Base-by-base conservation (phyloP, 805 yeast genomes). In the Cyberlindnera bimundalis region DNA sequence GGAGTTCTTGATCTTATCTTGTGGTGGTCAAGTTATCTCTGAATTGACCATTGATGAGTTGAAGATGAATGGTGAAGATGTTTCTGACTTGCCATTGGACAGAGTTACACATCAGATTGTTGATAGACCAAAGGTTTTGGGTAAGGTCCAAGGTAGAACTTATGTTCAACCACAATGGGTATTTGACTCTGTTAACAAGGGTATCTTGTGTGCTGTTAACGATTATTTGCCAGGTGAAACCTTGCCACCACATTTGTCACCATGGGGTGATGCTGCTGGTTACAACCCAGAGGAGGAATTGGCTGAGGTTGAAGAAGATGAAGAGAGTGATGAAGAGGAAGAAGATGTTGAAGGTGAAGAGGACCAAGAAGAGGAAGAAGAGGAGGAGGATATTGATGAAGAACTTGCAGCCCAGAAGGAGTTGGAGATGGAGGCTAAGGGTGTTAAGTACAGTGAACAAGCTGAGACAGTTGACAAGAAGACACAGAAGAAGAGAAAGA, bases 101-200 rank as follows among this genome's bases (percentile, higher is more conserved):
- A 67, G 72, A 37, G 78, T 93, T 36, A 93, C 99, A 13, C 99
- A 93, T 64, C 98, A 91, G 65, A 83, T 93, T 53, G 81, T 83
- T 49, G 99, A 93, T 65, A 81, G 99, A 65, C 98, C 99, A 23
- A 81, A 79, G 56, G 64, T 91, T 32, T 60, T 73, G 21, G 73
- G 78, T 48, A 86, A 81, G 60, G 87, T 89, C 32, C 84, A 88
- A 46, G 96, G 96, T 37, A 79, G 98, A 70, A 86, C 95, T 0
- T 93, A 93, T 59, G 64, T 91, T 35, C 99, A 93, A 68, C 99
- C 99, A 15, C 99, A 93, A 71, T 93, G 99, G 99, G 73, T 93
- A 23, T 90, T 93, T 62, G 99, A 93, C 62, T 81, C 84, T 57
- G 68, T 93, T 46, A 93, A 93, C 69, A 83, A 84, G 65, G 76